phyloP scores from a whole-genome alignment of 1,139 yeast genomes.

The Lodderomyces metapsilosis region DNA sequence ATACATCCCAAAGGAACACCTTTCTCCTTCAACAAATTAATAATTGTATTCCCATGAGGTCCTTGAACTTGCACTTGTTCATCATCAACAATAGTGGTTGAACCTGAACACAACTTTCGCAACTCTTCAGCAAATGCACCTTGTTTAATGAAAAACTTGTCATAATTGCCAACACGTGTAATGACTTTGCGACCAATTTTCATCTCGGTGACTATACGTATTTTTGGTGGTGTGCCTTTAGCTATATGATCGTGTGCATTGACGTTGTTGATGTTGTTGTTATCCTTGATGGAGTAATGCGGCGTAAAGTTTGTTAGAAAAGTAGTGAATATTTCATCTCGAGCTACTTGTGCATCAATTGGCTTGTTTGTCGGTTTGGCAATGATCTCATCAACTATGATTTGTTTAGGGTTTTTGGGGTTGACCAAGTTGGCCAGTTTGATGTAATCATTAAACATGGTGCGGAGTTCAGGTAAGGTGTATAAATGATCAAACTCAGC shows the following conservation, averaged over 20 bases:
- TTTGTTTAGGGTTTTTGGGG: conserved; percentile 43
- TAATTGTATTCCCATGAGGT: conserved; percentile 68
- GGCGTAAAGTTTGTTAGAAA: conserved; percentile 56
- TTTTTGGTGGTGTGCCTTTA: conserved; percentile 69
- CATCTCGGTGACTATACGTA: conserved; percentile 67
- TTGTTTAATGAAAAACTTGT: conserved; percentile 64
- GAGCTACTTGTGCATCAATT: conserved; percentile 21
- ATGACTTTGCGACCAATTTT: conserved; percentile 81
- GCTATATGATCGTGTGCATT: conserved; percentile 27
- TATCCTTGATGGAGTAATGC: conserved; percentile 46
- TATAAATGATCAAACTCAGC: conserved; percentile 41
- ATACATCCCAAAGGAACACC: conserved; percentile 74
- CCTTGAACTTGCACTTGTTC: conserved; percentile 72
- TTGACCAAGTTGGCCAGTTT: conserved; percentile 45
- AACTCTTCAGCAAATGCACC: conserved; percentile 66
- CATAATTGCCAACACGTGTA: conserved; percentile 71
- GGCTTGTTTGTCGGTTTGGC: conserved; percentile 24
- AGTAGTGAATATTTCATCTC: conserved; percentile 54
- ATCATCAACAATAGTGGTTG: conserved; percentile 64
- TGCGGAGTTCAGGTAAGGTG: conserved; percentile 53
- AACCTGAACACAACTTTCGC: conserved; percentile 82
- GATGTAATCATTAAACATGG: conserved; percentile 55
- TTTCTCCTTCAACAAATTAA: conserved; percentile 54
- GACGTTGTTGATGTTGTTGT: too few species aligned
- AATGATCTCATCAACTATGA: conserved; percentile 53